phyloP scores from a whole-genome alignment of 2,329 filamentous ascomycete species.

The Aspergillus costaricaensis region DNA sequence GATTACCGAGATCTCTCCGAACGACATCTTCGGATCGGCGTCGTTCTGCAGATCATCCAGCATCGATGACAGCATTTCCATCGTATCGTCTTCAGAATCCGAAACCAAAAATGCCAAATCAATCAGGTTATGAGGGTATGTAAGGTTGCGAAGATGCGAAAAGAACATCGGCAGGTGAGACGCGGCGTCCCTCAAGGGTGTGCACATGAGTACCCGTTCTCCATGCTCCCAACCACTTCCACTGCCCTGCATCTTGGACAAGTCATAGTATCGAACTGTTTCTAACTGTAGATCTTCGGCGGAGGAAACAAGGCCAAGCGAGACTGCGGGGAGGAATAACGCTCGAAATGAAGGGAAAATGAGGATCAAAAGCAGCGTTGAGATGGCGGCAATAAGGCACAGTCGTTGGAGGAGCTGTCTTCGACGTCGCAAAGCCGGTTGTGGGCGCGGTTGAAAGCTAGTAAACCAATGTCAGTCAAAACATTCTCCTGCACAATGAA shows the following conservation, averaged over 20 bases:
- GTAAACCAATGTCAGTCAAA: slow-evolving; percentile 8
- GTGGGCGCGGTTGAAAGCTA: slow-evolving; percentile 82
- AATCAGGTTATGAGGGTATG: slow-evolving; percentile 94
- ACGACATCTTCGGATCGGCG: slow-evolving; percentile 76
- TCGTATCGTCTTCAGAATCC: slow-evolving; percentile 91
- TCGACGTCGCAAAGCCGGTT: slow-evolving; percentile 71
- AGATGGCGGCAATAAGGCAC: slow-evolving; percentile 56
- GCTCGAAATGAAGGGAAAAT: slow-evolving; percentile 74
- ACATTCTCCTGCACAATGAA: neutral
- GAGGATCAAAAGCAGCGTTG: slow-evolving; percentile 65
- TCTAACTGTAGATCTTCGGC: slow-evolving; percentile 77
- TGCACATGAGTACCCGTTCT: slow-evolving; percentile 91
- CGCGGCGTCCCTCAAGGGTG: slow-evolving; percentile 89
- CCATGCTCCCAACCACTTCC: slow-evolving; percentile 94
- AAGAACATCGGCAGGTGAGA: slow-evolving; percentile 97
- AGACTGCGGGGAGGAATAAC: slow-evolving; percentile 61
- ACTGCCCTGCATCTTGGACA: slow-evolving; percentile 87
- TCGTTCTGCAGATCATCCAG: slow-evolving; percentile 79
- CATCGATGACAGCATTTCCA: slow-evolving; percentile 72
- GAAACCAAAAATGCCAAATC: slow-evolving; percentile 96
- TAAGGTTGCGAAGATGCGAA: slow-evolving; percentile 92
- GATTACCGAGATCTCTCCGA: slow-evolving; percentile 95
- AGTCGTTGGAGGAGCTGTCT: slow-evolving; percentile 72
- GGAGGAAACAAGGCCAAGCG: slow-evolving; percentile 69
- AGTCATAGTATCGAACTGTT: slow-evolving; percentile 95